phyloP scores from a whole-genome alignment of 768 basidiomycete genomes.

The Kwoniella botswanensis region DNA sequence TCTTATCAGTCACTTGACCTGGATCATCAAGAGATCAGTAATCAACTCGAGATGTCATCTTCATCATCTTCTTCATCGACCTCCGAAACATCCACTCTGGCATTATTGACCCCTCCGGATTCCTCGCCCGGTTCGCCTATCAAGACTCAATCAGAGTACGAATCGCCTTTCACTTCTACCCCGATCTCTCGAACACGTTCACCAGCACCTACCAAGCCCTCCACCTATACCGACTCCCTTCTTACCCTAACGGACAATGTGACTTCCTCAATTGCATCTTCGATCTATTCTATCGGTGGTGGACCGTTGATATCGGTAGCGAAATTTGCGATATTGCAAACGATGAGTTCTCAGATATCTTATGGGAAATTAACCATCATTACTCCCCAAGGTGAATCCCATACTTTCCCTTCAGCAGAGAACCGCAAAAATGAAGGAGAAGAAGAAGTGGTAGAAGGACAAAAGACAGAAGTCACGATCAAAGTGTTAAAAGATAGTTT shows the following conservation, averaged over 20 bases:
- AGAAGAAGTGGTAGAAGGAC: slow-evolving; percentile 1
- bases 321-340: slow-evolving; percentile 38
- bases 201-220: not conserved
- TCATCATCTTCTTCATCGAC: not conserved
- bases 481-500: slow-evolving; percentile 50
- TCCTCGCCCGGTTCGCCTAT: slow-evolving; percentile 24
- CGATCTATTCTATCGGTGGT: slow-evolving; percentile 29
- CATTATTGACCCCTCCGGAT: slow-evolving; percentile 27
- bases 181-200: not conserved
- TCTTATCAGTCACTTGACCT: not conserved
- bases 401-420: slow-evolving; percentile 33
- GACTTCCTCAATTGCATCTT: slow-evolving; percentile 17
- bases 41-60: slow-evolving; percentile 1
- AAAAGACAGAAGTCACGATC: slow-evolving; percentile 30
- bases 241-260: slow-evolving; percentile 34
- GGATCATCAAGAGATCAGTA: not conserved
- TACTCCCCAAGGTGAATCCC: slow-evolving; percentile 32
- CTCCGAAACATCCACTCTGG: not conserved
- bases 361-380: slow-evolving; percentile 39
- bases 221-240: slow-evolving; percentile 21
- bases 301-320: slow-evolving; percentile 31
- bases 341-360: slow-evolving; percentile 43
- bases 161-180: not conserved
- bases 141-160: slow-evolving; percentile 11
- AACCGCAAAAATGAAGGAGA: slow-evolving; percentile 4